Base-by-base conservation (phyloP, 2,329 filamentous ascomycete genomes). In the Neospermospora avenae region DNA sequence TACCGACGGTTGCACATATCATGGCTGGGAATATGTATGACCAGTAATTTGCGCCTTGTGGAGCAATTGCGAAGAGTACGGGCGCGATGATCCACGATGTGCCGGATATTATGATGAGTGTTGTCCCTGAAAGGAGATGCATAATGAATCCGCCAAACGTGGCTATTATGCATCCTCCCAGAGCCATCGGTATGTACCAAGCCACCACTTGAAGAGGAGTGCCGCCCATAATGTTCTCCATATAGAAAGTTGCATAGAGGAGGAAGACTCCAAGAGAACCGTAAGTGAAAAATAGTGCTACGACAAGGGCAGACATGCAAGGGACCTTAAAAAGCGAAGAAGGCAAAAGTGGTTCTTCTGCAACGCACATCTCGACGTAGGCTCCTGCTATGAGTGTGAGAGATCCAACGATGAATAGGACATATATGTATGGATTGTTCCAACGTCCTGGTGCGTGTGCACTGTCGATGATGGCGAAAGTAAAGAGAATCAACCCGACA, bases 391-490 rank as follows among this genome's bases (percentile, higher is more conserved):
- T 75, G 1, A 95, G 76, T 7, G 88, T 73, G 0, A 90, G 59
- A 5, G 81, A 74, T 0, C 90, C 90, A 1, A 88, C 41, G 3
- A 85, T 75, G 49, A 93, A 81, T 0, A 85, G 84, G 10, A 86
- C 76, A 42, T 83, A 82, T 39, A 93, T 86, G 65, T 91, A 91
- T 1, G 88, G 86, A 0, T 87, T 90, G n/a, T 74, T 77, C 89
- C 90, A 93, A 1, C 86, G 84, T 2, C 84, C 71, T 0, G 85
- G 81, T 0, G 88, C 88, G 71, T 90, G 84, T 0, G 85, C 82
- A 7, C 85, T 86, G 51, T 91, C 86, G 0, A 89, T 92, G 55
- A 95, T 82, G 0, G 89, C 87, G 67, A 87, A 93, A 0, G 91
- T 86, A 64, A 91, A 78, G 25, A 95, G 78, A 1, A 89, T 78